Evolutionary conservation across 164 flowering plant species (phyloP), one percentile per base, ranked within the genome.

Genomic region (Liriodendron chinense): DNA sequence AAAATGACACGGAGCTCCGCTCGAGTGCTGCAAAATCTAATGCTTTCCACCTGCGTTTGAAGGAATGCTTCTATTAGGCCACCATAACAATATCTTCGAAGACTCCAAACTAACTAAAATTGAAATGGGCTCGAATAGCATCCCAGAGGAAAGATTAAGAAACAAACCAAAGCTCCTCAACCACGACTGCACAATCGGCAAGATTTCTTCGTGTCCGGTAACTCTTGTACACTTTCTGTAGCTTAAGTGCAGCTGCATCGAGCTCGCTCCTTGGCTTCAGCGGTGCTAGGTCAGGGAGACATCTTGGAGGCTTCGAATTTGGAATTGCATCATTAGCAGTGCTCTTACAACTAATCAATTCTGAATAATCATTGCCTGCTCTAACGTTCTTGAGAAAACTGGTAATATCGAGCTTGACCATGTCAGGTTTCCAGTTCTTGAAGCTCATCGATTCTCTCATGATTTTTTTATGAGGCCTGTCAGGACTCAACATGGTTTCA

Each of bases 161-260:
- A 69, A 82, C 88, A 63, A 22, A 87, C 96, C 93, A 88, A 68
- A 89, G 87, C 78, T 88, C 93, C 78, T 91, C 93, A 65, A 82
- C 85, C 24, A 91, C 88, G 26, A 90, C 90, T 1, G 93, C 95
- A 75, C 93, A 89, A 78, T 89, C 93, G 10, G 95, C 95, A 56
- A 91, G 89, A 76, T 85, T 89, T 67, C 96, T 81, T 73, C 96
- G 78, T 0, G 96, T 91, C 20, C 92, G 65, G 77, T 91, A 89
- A 82, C 96, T 88, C 84, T 86, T 88, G 81, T 91, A 91, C 57
- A 86, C 84, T 72, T 89, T 91, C 83, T 91, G 95, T 74, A 91
- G 75, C 80, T 79, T 88, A 68, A 84, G 78, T 20, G 92, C 96
- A 49, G 96, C 96, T 9, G 84, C 87, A 83, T 87, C 84, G 28